A percentile compares a stretch with the other conserved stretches of the same genome.
phyloP scores from a whole-genome alignment of 495 filamentous ascomycete genomes.

The Aspergillus funiculosus region DNA sequence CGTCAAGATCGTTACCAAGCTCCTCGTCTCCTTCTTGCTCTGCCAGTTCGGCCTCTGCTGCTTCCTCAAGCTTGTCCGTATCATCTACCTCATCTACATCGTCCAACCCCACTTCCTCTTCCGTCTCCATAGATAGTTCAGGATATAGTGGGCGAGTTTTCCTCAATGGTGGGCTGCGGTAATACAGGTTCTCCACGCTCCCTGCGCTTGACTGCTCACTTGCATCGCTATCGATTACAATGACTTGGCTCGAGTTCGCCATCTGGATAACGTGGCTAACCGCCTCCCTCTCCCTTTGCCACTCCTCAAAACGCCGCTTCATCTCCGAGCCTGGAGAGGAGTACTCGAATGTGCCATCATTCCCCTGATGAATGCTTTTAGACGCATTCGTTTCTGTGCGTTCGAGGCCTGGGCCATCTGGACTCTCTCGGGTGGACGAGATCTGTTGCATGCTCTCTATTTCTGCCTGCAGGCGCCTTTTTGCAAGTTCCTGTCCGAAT shows the following conservation, averaged over 20 bases:
- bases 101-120: neutral
- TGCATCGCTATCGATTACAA: conserved; percentile 48
- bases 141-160: too few species aligned
- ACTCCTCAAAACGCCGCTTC: conserved; percentile 37
- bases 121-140: too few species aligned
- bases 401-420: conserved; percentile 4
- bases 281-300: conserved; percentile 46
- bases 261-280: conserved; percentile 47
- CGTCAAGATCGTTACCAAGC: conserved; percentile 18
- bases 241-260: conserved; percentile 43
- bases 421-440: too few species aligned
- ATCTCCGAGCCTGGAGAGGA: conserved; percentile 17
- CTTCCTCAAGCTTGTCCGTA: neutral
- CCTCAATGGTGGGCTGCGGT: neutral
- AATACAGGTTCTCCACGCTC: conserved; percentile 1
- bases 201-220: conserved; percentile 9
- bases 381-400: conserved; percentile 1
- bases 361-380: conserved; percentile 12
- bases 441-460: conserved; percentile 7
- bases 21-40: conserved; percentile 1
- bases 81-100: conserved; percentile 1
- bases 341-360: conserved; percentile 4
- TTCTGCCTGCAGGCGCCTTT: conserved; percentile 22
- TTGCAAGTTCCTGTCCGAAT: conserved; percentile 47
- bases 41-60: neutral